A percentile compares a stretch with the other conserved stretches of the same genome.
phyloP scores from a whole-genome alignment of 305 asterid species.

The Petunia hybrid region DNA sequence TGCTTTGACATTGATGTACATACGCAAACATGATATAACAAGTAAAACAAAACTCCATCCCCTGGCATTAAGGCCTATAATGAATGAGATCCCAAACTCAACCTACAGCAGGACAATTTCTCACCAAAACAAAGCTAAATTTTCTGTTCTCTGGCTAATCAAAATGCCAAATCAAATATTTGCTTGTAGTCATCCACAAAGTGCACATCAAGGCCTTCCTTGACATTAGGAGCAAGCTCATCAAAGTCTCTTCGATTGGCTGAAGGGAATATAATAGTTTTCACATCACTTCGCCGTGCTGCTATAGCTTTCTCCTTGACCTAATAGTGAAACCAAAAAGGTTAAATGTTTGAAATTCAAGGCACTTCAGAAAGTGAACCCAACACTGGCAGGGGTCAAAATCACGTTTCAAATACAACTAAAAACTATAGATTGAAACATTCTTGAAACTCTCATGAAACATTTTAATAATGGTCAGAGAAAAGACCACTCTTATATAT shows the following conservation, averaged over 20 bases:
- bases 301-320: conserved; percentile 98
- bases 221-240: conserved; percentile 89
- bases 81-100: not conserved
- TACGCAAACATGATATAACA: not conserved
- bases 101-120: not conserved
- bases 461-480: not conserved
- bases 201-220: conserved; percentile 91
- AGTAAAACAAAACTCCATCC: not conserved
- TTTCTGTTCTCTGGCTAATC: conserved; percentile 35
- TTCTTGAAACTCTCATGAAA: not conserved
- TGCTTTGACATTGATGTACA: not conserved
- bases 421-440: not conserved
- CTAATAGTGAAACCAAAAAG: conserved; percentile 42
- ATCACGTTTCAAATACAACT: not conserved
- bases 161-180: conserved; percentile 75
- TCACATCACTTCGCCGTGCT: conserved; percentile 91
- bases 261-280: conserved; percentile 84
- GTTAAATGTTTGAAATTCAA: conserved; percentile 10
- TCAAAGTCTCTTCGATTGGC: conserved; percentile 98
- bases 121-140: conserved; percentile 20
- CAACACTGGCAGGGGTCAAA: not conserved
- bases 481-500: conserved; percentile 4
- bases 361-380: not conserved
- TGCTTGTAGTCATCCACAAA: conserved; percentile 87
- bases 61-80: conserved; percentile 27